phyloP scores from a whole-genome alignment of 768 basidiomycete species.

The Boletus rubroflammeus region DNA sequence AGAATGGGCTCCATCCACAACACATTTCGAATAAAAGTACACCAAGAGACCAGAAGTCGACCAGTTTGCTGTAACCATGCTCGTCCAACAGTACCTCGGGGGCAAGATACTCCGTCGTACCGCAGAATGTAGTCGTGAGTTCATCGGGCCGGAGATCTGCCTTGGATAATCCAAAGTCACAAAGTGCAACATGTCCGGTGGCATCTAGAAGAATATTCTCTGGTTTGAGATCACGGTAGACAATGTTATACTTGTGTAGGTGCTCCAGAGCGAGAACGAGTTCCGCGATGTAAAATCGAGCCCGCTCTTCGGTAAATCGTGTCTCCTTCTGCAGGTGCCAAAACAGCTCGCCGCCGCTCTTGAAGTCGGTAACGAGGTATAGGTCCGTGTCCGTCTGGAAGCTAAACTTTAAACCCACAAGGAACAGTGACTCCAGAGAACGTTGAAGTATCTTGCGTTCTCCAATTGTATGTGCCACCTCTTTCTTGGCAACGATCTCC shows the following conservation, averaged over 20 bases:
- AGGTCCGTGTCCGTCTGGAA: constrained; percentile 96
- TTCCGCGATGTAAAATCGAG: constrained; percentile 95
- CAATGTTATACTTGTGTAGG: constrained; percentile 96
- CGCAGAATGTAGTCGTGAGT: constrained; percentile 98
- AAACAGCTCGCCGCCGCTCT: constrained; percentile 96
- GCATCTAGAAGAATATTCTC: constrained; percentile 98
- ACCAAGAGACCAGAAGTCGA: constrained; percentile 97
- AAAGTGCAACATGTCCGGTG: constrained; percentile 96
- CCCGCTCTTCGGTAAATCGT: constrained; percentile 87
- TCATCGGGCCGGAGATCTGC: constrained; percentile 91
- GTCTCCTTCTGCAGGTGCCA: constrained; percentile 98
- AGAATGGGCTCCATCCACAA: constrained; percentile 99
- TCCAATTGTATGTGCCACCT: constrained; percentile 98
- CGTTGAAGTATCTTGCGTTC: constrained; percentile 98
- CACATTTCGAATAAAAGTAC: constrained; percentile 99
- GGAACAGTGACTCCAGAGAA: constrained; percentile 90
- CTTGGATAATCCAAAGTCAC: constrained; percentile 98
- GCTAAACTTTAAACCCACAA: constrained; percentile 96
- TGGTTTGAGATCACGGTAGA: constrained; percentile 94
- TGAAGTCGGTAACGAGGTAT: constrained; percentile 98
- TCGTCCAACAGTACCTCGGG: constrained; percentile 99
- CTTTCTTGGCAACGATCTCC: constrained; percentile 98
- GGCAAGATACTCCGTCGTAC: constrained; percentile 97
- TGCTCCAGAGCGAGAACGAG: constrained; percentile 94
- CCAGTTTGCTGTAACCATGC: constrained; percentile 96